A percentile compares a stretch with the other conserved stretches of the same genome.
Evolutionary conservation across 2,329 filamentous ascomycete genomes (phyloP).

Genomic region (Magnaporthiopsis incrustans): DNA sequence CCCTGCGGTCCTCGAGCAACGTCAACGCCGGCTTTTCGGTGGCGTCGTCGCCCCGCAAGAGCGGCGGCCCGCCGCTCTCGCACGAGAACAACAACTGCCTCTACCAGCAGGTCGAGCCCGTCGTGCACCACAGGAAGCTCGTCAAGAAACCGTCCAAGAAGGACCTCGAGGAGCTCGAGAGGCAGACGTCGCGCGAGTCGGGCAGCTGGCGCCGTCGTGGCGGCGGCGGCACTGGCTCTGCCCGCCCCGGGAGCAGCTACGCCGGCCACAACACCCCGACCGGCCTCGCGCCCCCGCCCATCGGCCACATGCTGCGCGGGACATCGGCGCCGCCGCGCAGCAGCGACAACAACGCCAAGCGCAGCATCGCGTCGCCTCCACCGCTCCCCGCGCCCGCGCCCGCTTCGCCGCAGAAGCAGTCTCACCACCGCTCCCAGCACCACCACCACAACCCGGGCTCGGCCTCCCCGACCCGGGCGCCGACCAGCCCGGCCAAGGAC

Average conservation of each 20-base stretch:
- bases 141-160: constrained; percentile 4
- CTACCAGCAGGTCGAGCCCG: background rate
- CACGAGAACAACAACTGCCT: background rate
- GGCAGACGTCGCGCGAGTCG: background rate
- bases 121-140: constrained; percentile 1
- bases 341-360: background rate
- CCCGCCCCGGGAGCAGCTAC: constrained; percentile 1
- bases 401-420: background rate
- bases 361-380: background rate
- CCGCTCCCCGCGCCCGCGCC: background rate
- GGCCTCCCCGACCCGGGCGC: background rate
- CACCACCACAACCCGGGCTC: background rate
- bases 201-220: background rate
- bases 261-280: background rate
- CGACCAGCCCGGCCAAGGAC: background rate
- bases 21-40: constrained; percentile 12
- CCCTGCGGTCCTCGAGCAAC: constrained; percentile 10
- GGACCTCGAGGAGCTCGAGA: background rate
- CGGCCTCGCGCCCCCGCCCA: background rate
- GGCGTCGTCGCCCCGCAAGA: constrained; percentile 1
- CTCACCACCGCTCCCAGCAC: background rate
- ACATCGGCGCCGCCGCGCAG: background rate
- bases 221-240: background rate
- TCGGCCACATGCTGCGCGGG: background rate
- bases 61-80: background rate